Percentiles rank a stretch among this genome's conserved stretches.
Conservation (phyloP, 305 asterid species). For the Rubia peregrina region DNA sequence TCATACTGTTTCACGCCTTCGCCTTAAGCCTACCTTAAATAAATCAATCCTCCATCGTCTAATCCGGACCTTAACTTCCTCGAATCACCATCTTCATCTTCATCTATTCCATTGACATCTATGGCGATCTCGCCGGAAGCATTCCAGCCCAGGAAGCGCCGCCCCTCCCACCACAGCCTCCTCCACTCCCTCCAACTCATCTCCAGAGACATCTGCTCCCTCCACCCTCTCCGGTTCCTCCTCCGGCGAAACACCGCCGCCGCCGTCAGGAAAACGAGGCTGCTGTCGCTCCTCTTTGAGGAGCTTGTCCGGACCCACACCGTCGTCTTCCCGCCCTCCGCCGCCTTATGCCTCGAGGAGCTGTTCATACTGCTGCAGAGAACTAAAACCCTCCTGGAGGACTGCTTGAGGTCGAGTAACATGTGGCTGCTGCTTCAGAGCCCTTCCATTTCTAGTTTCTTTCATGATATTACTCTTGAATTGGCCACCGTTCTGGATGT, state of each 20-base stretch:
- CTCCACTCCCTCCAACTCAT: slow-evolving; percentile 50
- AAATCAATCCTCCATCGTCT: too few relatives aligned
- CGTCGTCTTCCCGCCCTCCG: slow-evolving; percentile 41
- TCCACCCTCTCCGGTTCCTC: slow-evolving; percentile 41
- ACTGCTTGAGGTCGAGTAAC: slow-evolving; percentile 49
- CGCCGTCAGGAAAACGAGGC: slow-evolving; percentile 45
- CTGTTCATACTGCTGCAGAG: slow-evolving; percentile 60
- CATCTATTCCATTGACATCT: background rate
- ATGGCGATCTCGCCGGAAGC: slow-evolving; percentile 22
- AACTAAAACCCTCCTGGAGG: slow-evolving; percentile 47
- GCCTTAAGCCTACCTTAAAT: background rate
- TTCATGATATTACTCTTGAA: slow-evolving; percentile 51
- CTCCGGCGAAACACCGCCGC: slow-evolving; percentile 44
- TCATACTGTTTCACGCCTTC: background rate
- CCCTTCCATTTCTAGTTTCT: slow-evolving; percentile 36
- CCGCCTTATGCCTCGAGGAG: slow-evolving; percentile 73
- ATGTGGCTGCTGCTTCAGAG: slow-evolving; percentile 72
- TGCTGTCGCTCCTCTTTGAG: slow-evolving; percentile 50
- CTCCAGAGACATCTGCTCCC: slow-evolving; percentile 51
- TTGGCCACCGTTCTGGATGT: slow-evolving; percentile 73
- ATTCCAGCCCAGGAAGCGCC: slow-evolving; percentile 61
- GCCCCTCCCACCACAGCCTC: slow-evolving; percentile 52
- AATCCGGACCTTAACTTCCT: background rate
- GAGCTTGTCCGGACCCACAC: slow-evolving; percentile 47
- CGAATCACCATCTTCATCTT: background rate